phyloP scores from a whole-genome alignment of 306 rosid genomes.

The Gleditsia sinensis region DNA sequence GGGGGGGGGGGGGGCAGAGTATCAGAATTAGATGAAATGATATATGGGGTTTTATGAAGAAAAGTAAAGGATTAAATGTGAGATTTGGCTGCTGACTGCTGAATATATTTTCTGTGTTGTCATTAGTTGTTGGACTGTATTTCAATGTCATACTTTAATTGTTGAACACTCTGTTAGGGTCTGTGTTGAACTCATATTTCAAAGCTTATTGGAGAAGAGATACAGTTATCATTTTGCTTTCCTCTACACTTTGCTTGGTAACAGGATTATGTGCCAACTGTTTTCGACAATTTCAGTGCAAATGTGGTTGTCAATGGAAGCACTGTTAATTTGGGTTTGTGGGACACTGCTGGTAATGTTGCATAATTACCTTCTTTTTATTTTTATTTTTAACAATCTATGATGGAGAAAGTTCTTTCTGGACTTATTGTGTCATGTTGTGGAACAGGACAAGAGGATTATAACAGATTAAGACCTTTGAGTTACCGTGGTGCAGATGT shows the following conservation, averaged over 20 bases:
- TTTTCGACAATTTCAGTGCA: conserved; percentile 98
- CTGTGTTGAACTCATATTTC: neutral
- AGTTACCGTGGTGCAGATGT: conserved; percentile 79
- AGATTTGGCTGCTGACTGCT: conserved; percentile 7
- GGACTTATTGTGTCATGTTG: conserved; percentile 44
- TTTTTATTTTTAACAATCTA: conserved; percentile 1
- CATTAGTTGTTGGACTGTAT: neutral
- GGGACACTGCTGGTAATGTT: conserved; percentile 96
- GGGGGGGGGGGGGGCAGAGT: too few relatives aligned
- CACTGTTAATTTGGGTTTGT: conserved; percentile 94
- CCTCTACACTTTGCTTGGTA: conserved; percentile 41
- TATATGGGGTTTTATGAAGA: neutral
- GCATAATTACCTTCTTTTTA: neutral
- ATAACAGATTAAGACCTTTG: conserved; percentile 69
- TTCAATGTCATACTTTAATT: neutral
- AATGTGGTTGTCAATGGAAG: conserved; percentile 96
- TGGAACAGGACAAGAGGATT: conserved; percentile 70
- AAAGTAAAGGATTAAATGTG: neutral
- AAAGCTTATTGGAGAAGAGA: conserved; percentile 18
- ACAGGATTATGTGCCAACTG: conserved; percentile 98
- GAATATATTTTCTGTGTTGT: neutral
- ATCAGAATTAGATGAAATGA: conserved; percentile 8
- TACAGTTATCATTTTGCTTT: neutral
- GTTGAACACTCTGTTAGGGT: neutral
- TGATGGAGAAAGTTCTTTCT: conserved; percentile 7